phyloP scores from a whole-genome alignment of 148 eudicot genomes.

The Cornus suecica region DNA sequence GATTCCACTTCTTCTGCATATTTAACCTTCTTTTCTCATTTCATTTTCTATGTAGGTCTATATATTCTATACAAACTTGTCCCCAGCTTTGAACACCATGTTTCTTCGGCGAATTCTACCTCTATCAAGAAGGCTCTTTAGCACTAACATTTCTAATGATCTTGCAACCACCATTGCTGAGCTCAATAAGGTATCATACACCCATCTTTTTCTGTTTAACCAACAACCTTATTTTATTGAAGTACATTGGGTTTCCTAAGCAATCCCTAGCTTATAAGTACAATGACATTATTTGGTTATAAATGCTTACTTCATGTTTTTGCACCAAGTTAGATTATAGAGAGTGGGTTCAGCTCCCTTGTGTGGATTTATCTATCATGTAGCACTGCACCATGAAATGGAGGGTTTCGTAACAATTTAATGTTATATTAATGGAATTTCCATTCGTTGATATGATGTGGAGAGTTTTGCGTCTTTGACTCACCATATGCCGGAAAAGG shows the following conservation, averaged over 20 bases:
- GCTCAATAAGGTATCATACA: conserved; percentile 49
- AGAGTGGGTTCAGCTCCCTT: not conserved
- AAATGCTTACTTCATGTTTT: not conserved
- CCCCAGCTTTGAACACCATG: conserved; percentile 30
- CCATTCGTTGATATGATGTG: not conserved
- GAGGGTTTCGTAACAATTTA: not conserved
- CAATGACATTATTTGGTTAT: not conserved
- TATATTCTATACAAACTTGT: not conserved
- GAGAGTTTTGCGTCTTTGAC: not conserved
- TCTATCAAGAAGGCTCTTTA: conserved; percentile 36
- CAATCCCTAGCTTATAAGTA: not conserved
- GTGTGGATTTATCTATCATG: not conserved
- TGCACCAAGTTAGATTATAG: not conserved
- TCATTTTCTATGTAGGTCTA: not conserved
- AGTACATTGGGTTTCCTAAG: not conserved
- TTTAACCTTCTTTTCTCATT: not conserved
- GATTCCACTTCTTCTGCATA: not conserved
- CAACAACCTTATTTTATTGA: not conserved
- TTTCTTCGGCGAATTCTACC: conserved; percentile 41
- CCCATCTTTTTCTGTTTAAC: not conserved
- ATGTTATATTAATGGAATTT: not conserved
- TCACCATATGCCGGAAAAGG: not conserved
- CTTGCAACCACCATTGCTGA: conserved; percentile 50
- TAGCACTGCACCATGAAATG: not conserved
- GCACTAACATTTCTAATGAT: conserved; percentile 34